Conservation (phyloP, 495 filamentous ascomycete species). For the Penicillium pancosmium region DNA sequence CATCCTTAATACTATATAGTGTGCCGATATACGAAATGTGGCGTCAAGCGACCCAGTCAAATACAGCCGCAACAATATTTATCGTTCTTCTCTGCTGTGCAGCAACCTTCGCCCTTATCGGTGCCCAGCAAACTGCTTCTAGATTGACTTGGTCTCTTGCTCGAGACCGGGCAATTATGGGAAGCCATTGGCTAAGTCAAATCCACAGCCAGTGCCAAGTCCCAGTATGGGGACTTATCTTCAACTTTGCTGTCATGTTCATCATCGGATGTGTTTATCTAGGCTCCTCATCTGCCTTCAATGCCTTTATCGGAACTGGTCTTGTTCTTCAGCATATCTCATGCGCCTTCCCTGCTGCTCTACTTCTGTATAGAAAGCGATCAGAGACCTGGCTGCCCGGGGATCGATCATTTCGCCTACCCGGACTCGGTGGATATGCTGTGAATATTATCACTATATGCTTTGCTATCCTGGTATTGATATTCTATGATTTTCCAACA, state of each 20-base stretch:
- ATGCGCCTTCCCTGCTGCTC: constrained; percentile 21
- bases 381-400: constrained; percentile 10
- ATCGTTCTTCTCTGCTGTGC: constrained; percentile 24
- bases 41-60: constrained; percentile 30
- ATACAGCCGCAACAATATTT: constrained; percentile 31
- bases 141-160: constrained; percentile 45
- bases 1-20: neutral
- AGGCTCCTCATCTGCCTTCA: constrained; percentile 29
- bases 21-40: constrained; percentile 31
- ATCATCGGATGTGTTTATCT: constrained; percentile 33
- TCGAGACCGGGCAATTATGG: constrained; percentile 32
- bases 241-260: constrained; percentile 27
- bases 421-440: constrained; percentile 13
- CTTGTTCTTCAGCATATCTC: constrained; percentile 25
- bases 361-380: constrained; percentile 20
- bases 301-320: constrained; percentile 23
- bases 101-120: constrained; percentile 30
- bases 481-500: constrained; percentile 24
- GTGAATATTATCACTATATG: constrained; percentile 19
- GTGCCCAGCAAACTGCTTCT: constrained; percentile 37
- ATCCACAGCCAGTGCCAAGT: constrained; percentile 21
- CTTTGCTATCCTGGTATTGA: constrained; percentile 20
- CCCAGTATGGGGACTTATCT: constrained; percentile 23
- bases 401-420: constrained; percentile 14
- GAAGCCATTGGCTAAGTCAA: constrained; percentile 19